phyloP scores from a whole-genome alignment of 2,329 filamentous ascomycete genomes.

The Juglanconis juglandina region DNA sequence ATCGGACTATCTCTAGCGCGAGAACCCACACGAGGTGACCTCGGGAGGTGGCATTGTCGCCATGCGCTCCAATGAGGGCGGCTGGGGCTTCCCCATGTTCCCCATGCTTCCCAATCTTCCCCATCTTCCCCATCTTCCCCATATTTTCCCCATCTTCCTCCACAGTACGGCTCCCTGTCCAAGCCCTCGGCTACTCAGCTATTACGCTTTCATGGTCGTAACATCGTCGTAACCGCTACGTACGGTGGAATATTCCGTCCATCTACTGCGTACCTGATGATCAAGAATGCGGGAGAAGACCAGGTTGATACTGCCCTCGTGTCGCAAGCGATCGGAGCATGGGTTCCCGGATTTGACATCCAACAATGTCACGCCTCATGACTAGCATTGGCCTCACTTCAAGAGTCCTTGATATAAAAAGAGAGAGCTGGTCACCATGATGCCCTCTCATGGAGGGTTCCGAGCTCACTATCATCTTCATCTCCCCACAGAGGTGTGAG shows the following conservation, averaged over 20 bases:
- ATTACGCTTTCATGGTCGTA: not conserved
- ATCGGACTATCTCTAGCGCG: not conserved
- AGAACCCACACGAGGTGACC: not conserved
- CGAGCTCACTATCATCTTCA: too few relatives aligned
- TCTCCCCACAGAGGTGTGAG: too few relatives aligned
- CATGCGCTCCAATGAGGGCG: constrained; percentile 3
- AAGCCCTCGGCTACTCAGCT: too few relatives aligned
- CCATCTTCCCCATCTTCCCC: not conserved
- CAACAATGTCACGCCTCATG: too few relatives aligned
- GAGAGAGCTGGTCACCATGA: too few relatives aligned
- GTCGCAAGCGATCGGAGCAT: not conserved
- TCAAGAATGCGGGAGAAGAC: constrained; percentile 1
- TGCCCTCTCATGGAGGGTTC: too few relatives aligned
- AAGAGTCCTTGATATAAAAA: too few relatives aligned
- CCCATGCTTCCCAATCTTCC: not conserved
- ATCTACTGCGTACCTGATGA: not conserved
- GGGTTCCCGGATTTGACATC: too few relatives aligned
- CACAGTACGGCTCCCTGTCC: not conserved
- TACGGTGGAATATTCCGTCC: too few relatives aligned
- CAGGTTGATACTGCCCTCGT: not conserved
- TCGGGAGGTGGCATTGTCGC: not conserved
- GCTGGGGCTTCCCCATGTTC: not conserved
- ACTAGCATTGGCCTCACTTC: too few relatives aligned
- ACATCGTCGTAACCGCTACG: not conserved
- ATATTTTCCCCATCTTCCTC: too few relatives aligned